Percentiles rank a stretch among this genome's conserved stretches.
These are phyloP conservation scores for Kodamaea lidongshanica DNA, from an alignment of 805 yeast species.

Conservation along the genomic window DNA sequence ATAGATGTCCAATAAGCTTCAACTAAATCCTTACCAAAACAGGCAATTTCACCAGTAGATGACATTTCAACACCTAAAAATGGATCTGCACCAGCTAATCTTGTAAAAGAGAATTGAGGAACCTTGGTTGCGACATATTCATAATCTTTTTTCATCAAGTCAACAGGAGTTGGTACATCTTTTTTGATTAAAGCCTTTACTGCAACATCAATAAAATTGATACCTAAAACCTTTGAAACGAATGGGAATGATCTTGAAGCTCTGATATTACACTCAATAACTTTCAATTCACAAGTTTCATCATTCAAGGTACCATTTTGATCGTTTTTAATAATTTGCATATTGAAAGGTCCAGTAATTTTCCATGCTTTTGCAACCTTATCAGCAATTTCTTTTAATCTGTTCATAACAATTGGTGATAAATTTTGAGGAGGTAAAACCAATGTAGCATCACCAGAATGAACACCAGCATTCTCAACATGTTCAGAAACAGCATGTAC, in stretches of 20 bases:
- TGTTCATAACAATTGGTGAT: constrained; percentile 54
- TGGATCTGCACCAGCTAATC: constrained; percentile 99
- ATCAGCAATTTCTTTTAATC: constrained; percentile 83
- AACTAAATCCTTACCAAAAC: constrained; percentile 76
- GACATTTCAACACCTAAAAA: constrained; percentile 99
- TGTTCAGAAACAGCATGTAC: constrained; percentile 97
- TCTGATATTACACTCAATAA: constrained; percentile 96
- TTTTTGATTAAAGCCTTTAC: constrained; percentile 76
- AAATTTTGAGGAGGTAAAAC: constrained; percentile 86
- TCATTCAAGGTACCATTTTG: constrained; percentile 51
- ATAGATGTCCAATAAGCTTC: constrained; percentile 98
- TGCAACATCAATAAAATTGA: constrained; percentile 91
- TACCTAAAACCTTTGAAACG: constrained; percentile 93
- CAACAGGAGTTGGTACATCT: constrained; percentile 70
- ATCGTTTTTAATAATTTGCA: constrained; percentile 87
- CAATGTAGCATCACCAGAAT: constrained; percentile 97
- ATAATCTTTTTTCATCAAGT: constrained; percentile 72
- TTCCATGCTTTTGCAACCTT: constrained; percentile 93
- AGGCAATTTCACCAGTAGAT: constrained; percentile 98
- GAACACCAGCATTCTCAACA: constrained; percentile 97
- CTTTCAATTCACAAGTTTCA: constrained; percentile 66
- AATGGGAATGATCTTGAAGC: constrained; percentile 99
- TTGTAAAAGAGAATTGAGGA: constrained; percentile 96
- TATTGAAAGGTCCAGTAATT: constrained; percentile 96
- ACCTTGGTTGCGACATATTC: constrained; percentile 93